Evolutionary conservation across 2,329 filamentous ascomycete genomes (phyloP).

Genomic region (Lachnellula arida): DNA sequence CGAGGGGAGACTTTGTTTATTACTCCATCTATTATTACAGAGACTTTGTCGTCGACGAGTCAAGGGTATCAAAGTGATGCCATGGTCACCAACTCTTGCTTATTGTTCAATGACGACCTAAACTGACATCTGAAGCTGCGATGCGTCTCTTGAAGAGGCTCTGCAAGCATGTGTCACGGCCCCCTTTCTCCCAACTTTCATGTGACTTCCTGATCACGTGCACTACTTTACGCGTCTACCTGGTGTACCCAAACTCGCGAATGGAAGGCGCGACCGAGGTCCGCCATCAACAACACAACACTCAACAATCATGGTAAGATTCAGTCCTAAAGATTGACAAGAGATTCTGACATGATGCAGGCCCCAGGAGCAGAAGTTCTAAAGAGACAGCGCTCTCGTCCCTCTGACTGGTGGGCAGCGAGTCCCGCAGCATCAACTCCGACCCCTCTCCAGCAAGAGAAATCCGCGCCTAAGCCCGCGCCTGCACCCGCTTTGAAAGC

Average conservation of each 20-base stretch:
- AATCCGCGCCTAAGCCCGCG: neutral
- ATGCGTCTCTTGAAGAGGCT: no score
- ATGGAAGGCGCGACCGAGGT: neutral
- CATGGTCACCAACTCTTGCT: no score
- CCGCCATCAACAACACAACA: neutral
- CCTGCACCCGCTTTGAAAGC: neutral
- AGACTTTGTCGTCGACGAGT: no score
- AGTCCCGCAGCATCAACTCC: constrained; percentile 3
- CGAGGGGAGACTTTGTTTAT: no score
- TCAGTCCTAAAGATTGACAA: neutral
- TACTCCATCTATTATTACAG: no score
- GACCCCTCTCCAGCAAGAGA: constrained; percentile 8
- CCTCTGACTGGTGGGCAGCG: constrained; percentile 27
- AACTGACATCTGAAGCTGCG: no score
- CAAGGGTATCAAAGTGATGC: no score
- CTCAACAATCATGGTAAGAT: constrained; percentile 9
- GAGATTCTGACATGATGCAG: constrained; percentile 10
- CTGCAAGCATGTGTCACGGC: no score
- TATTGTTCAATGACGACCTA: no score
- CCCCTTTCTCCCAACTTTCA: no score
- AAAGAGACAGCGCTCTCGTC: constrained; percentile 26
- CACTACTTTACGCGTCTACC: neutral
- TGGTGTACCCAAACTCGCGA: neutral
- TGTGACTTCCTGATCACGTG: neutral
- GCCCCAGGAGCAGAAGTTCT: constrained; percentile 17